Base-by-base conservation (phyloP, 225 moss, liverwort and hornwort genomes). In the Antitrichia curtipendula region DNA sequence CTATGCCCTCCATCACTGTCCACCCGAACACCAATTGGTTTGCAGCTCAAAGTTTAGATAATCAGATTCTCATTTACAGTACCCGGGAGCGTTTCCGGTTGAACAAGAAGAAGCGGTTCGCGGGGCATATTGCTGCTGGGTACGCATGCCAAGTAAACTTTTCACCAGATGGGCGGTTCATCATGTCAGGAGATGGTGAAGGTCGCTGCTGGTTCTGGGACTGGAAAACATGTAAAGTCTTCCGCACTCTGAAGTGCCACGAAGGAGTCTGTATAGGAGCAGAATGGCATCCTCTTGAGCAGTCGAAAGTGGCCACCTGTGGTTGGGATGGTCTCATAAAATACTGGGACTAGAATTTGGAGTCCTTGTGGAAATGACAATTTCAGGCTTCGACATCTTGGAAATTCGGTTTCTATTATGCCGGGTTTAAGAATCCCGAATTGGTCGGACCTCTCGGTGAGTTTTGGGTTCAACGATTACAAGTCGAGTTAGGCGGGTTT, bases 161-260 rank as follows among this genome's bases (percentile, higher is more conserved):
- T 63, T 98, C 98, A n/a, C 97, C 97, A 34, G 98, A 98, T 92
- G 98, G 98, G 66, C 93, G 97, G 31, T 98, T 98, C 43, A 98
- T 98, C 41, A 97, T 98, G 98, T 98, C 98, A 10, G 98, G 98
- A 52, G 98, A 98, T 86, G 98, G 98, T 80, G 97, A 98, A 85
- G 98, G 98, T 49, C 95, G 96, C 78, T 98, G 98, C 89, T 98
- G 98, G 97, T 98, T 98, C 62, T 98, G 98, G 98, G 97, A 98
- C 88, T 98, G 98, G 98, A 98, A 98, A 86, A 97, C 98, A 49
- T 98, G 98, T 87, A 97, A 97, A 91, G 97, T 98, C 58, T 97
- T 98, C 82, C 96, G 97, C 64, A 98, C 96, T 47, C 85, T 98
- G 8, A 98, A 98, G 91, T 96, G 97, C 59, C 98, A 98, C 49